phyloP scores from a whole-genome alignment of 2,329 filamentous ascomycete species.

The Aspergillus ibericus region DNA sequence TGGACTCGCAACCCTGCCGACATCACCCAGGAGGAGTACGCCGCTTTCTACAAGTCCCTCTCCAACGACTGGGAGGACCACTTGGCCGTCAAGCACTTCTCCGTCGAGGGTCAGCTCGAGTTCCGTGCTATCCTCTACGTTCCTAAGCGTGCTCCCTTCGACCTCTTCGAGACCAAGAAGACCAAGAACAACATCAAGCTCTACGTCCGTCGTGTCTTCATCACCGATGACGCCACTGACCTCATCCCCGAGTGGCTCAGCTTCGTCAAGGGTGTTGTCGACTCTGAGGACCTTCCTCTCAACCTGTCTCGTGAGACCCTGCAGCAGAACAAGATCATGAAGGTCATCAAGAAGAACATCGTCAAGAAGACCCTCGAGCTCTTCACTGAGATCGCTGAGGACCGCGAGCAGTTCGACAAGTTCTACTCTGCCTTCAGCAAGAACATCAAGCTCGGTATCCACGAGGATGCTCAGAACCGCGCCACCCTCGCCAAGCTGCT shows the following conservation, averaged over 20 bases:
- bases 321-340: slow-evolving; percentile 99
- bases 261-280: slow-evolving; percentile 99
- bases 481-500: slow-evolving; percentile 91
- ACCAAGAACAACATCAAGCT: slow-evolving; percentile 99
- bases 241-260: slow-evolving; percentile 99
- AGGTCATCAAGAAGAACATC: slow-evolving; percentile 99
- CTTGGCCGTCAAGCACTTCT: slow-evolving; percentile 99
- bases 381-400: slow-evolving; percentile 98
- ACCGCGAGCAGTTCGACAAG: slow-evolving; percentile 99
- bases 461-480: slow-evolving; percentile 99
- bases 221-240: slow-evolving; percentile 98
- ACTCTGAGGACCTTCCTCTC: slow-evolving; percentile 98
- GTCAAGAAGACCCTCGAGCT: slow-evolving; percentile 99
- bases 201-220: slow-evolving; percentile 99
- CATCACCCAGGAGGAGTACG: slow-evolving; percentile 95
- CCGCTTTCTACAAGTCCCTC: slow-evolving; percentile 99
- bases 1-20: slow-evolving; percentile 98
- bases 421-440: slow-evolving; percentile 99
- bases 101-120: slow-evolving; percentile 99
- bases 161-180: slow-evolving; percentile 99
- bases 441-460: slow-evolving; percentile 99
- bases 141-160: slow-evolving; percentile 98
- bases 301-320: slow-evolving; percentile 99
- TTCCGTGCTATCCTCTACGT: slow-evolving; percentile 99
- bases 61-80: slow-evolving; percentile 99